Evolutionary conservation across 1,139 yeast genomes (phyloP), one percentile per base, ranked within the genome.

Genomic region (Pichia kudriavzevii): DNA sequence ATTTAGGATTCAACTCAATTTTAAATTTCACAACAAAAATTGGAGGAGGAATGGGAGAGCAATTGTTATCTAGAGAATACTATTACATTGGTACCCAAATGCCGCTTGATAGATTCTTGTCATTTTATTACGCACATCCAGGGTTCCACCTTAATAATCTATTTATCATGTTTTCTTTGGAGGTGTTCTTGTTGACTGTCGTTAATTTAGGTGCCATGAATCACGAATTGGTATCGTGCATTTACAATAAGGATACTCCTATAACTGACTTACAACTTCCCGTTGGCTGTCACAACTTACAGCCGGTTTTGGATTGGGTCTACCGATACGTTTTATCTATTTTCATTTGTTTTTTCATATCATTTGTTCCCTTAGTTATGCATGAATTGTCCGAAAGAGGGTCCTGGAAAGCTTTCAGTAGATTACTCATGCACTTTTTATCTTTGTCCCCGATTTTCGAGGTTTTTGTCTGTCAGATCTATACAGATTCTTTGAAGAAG

Each of bases 1-100:
- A 85, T 58, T 63, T 85, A 26, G 95, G 95, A 0, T 85, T 85
- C 56, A 79, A 82, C 0, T 80, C 95, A 0, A 82, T 85, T 33
- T 63, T 84, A 42, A 84, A 83, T 49, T 85, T 85, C 54, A 84
- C 94, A 0, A 76, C 91, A 0, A 85, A 85, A 52, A 84, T 85
- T 50, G 95, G 95, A 0, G 88, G 94, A 28, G 95, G 95, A 1
- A 85, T 85, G 95, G 95, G 95, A 1, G 95, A 85, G 51, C 95
- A 85, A 49, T 68, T 83, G 53, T 59, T 85, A 12, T 83, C 94
- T 5, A 63, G 95, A 44, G 95, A 85, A 50, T 83, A 85, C 51
- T 84, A 73, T 52, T 81, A 81, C 52, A 60, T 85, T 43, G 94
- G 95, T 0, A 79, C 91, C 0, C 77, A 72, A 40, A 60, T 85